These are phyloP conservation scores for Epithele typhae DNA, from an alignment of 768 basidiomycete genomes.

Conservation along the genomic window DNA sequence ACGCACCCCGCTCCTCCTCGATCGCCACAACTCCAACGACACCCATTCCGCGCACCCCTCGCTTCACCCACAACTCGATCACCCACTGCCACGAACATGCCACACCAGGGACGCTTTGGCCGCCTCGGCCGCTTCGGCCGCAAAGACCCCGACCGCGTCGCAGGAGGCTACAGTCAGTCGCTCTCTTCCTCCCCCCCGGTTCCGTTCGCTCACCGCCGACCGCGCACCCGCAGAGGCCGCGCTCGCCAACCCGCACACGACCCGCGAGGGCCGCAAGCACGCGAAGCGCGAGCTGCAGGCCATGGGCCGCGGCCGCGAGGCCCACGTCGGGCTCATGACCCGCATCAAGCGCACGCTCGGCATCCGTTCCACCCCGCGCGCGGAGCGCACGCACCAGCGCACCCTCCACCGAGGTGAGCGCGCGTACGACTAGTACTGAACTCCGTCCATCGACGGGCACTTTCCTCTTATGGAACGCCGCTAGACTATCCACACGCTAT, in stretches of 20 bases:
- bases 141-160: slow-evolving; percentile 40
- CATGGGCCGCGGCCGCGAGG: slow-evolving; percentile 40
- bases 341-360: slow-evolving; percentile 49
- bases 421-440: too few species aligned
- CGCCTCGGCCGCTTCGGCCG: slow-evolving; percentile 16
- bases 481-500: too few species aligned
- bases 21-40: too few species aligned
- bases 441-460: too few species aligned
- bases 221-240: slow-evolving; percentile 36
- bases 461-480: too few species aligned
- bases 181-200: slow-evolving; percentile 8
- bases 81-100: not conserved
- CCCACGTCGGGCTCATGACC: slow-evolving; percentile 48
- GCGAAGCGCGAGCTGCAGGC: slow-evolving; percentile 41
- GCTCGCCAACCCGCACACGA: slow-evolving; percentile 48
- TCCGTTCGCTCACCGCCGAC: not conserved
- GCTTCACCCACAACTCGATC: not conserved
- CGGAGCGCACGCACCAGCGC: slow-evolving; percentile 1
- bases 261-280: slow-evolving; percentile 37
- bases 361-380: slow-evolving; percentile 41
- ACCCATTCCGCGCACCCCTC: too few species aligned
- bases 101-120: slow-evolving; percentile 1
- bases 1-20: too few species aligned
- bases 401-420: not conserved
- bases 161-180: slow-evolving; percentile 44